These are phyloP conservation scores for Cordyceps farinosa DNA, from an alignment of 2,329 filamentous ascomycete genomes.

Conservation along the genomic window DNA sequence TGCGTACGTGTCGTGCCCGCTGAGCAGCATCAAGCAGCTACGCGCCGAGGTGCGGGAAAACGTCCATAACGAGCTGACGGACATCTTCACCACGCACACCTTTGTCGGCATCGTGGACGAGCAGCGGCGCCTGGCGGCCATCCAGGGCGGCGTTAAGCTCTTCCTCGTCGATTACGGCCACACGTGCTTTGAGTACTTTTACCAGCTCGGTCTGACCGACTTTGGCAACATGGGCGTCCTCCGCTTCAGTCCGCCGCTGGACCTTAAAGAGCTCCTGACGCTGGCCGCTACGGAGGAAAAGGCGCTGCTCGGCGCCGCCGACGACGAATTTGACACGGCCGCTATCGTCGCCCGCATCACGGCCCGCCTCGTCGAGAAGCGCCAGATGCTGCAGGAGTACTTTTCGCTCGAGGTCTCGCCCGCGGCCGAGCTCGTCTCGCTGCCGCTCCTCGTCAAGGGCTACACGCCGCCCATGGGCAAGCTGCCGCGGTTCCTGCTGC, in stretches of 20 bases:
- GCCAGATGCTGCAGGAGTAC: slow-evolving; percentile 89
- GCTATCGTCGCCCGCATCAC: slow-evolving; percentile 64
- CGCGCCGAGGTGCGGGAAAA: slow-evolving; percentile 74
- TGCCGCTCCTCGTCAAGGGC: slow-evolving; percentile 83
- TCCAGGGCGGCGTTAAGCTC: slow-evolving; percentile 88
- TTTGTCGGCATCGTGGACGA: slow-evolving; percentile 94
- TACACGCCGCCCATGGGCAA: slow-evolving; percentile 85
- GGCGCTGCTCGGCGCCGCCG: slow-evolving; percentile 35
- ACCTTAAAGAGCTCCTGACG: slow-evolving; percentile 65
- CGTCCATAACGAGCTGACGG: slow-evolving; percentile 81
- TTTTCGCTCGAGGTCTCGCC: slow-evolving; percentile 81
- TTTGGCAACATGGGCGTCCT: slow-evolving; percentile 93
- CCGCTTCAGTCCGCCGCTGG: slow-evolving; percentile 71
- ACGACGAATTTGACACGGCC: slow-evolving; percentile 56
- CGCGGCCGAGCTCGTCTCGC: slow-evolving; percentile 69
- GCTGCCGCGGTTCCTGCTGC: slow-evolving; percentile 80
- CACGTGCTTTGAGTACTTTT: slow-evolving; percentile 84
- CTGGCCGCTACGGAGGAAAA: slow-evolving; percentile 72
- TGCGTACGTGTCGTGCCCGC: slow-evolving; percentile 64
- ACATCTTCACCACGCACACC: slow-evolving; percentile 81
- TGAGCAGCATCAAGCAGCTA: slow-evolving; percentile 82
- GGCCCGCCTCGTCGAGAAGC: slow-evolving; percentile 66
- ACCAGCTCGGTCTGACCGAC: slow-evolving; percentile 89
- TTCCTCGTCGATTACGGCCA: slow-evolving; percentile 93
- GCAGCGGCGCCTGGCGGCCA: slow-evolving; percentile 78